Evolutionary conservation across 805 yeast genomes (phyloP).

Genomic region (Huiozyma sinensis): DNA sequence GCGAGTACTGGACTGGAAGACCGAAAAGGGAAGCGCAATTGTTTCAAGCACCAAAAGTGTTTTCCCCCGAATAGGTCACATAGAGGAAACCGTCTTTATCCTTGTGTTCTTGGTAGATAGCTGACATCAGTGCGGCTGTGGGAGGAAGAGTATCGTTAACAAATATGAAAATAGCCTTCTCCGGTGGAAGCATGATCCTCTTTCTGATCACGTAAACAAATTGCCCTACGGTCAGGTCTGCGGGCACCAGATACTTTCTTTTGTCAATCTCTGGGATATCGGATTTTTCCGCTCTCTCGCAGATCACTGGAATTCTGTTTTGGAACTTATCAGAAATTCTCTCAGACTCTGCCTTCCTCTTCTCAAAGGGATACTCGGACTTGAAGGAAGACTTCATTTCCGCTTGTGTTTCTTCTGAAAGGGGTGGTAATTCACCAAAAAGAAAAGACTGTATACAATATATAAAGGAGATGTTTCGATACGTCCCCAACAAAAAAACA

Average conservation of each 20-base stretch:
- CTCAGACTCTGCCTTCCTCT: conserved; percentile 89
- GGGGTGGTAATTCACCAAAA: no score
- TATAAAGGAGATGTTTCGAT: not conserved
- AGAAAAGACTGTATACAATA: not conserved
- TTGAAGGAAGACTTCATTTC: conserved; percentile 28
- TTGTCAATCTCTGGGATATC: conserved; percentile 95
- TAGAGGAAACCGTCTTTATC: conserved; percentile 97
- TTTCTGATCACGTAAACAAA: conserved; percentile 95
- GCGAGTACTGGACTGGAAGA: no score
- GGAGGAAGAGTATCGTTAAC: conserved; percentile 97
- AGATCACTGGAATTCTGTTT: conserved; percentile 90
- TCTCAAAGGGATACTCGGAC: conserved; percentile 81
- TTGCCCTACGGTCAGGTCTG: conserved; percentile 94
- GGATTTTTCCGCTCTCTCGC: conserved; percentile 94
- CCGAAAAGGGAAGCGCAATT: no score
- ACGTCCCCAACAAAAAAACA: no score
- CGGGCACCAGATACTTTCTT: conserved; percentile 92
- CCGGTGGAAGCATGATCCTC: conserved; percentile 90
- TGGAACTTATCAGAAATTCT: conserved; percentile 81
- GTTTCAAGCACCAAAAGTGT: conserved; percentile 64
- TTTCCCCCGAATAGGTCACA: conserved; percentile 93
- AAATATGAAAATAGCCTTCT: conserved; percentile 94
- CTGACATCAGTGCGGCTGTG: conserved; percentile 92
- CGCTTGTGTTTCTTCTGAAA: not conserved
- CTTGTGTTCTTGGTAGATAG: conserved; percentile 91